A percentile compares a stretch with the other conserved stretches of the same genome.
Evolutionary conservation across 345 rosid genomes (phyloP).

Genomic region (Heritiera fomes): DNA sequence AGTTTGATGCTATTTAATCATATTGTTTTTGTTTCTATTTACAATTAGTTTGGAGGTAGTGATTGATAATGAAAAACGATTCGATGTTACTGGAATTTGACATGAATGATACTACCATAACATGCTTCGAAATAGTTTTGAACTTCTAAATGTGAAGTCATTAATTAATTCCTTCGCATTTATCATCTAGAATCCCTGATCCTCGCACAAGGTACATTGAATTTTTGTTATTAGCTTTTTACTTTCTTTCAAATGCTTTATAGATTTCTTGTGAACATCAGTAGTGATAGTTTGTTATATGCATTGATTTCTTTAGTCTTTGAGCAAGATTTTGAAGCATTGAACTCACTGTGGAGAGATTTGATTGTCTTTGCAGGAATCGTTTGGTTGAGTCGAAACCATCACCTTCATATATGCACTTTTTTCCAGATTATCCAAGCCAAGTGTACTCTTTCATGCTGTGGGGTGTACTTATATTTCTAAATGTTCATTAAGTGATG

Average conservation of each 20-base stretch:
- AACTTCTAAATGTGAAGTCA: not conserved
- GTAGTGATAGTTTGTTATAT: not conserved
- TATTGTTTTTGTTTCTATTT: not conserved
- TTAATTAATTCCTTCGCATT: not conserved
- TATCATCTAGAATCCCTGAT: not conserved
- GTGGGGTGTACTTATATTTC: constrained; percentile 16
- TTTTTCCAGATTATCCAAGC: not conserved
- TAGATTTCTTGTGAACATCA: not conserved
- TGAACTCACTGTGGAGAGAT: not conserved
- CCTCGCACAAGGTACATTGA: not conserved
- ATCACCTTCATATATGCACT: not conserved
- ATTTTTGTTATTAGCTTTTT: not conserved
- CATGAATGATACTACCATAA: not conserved
- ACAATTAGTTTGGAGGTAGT: not conserved
- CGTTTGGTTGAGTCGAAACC: not conserved
- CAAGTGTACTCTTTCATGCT: constrained; percentile 15
- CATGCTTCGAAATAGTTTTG: not conserved
- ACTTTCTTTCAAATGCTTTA: not conserved
- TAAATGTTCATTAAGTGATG: not conserved
- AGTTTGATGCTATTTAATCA: not conserved
- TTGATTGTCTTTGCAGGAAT: constrained; percentile 7
- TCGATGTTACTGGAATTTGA: constrained; percentile 9
- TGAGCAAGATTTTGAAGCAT: not conserved
- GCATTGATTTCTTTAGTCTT: not conserved
- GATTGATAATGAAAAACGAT: not conserved